phyloP scores from a whole-genome alignment of 148 eudicot genomes.

The Rhododendron ovatum region DNA sequence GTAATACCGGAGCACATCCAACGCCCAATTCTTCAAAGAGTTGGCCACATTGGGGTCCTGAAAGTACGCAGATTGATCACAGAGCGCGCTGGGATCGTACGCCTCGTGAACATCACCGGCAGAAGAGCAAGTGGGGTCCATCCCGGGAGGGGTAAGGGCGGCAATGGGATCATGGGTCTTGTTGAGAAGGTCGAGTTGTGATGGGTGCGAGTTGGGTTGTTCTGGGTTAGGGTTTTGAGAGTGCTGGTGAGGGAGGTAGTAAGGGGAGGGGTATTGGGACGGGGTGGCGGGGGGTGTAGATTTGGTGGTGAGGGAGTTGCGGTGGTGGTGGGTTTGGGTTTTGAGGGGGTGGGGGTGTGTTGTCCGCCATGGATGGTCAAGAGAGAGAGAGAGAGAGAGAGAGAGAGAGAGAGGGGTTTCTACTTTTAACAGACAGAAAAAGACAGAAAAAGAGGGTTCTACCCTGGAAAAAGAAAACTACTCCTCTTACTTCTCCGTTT shows the following conservation, averaged over 20 bases:
- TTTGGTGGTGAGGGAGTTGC: neutral
- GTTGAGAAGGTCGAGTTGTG: neutral
- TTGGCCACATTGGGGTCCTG: neutral
- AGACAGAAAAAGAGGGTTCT: neutral
- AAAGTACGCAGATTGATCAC: neutral
- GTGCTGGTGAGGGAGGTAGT: neutral
- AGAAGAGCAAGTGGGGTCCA: neutral
- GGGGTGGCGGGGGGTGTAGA: neutral
- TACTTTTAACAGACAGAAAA: too few species aligned
- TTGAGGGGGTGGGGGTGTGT: neutral
- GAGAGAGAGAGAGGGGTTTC: neutral
- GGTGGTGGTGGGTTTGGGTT: neutral
- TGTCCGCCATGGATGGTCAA: neutral
- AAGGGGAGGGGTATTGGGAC: neutral
- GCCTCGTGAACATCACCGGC: neutral
- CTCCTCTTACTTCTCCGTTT: too few species aligned
- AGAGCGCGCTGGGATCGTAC: neutral
- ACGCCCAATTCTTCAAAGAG: neutral
- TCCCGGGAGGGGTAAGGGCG: neutral
- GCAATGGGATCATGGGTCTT: neutral
- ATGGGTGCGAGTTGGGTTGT: neutral
- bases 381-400: neutral
- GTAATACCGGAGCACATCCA: neutral
- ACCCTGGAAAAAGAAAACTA: too few species aligned
- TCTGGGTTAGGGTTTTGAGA: neutral